Evolutionary conservation across 2,329 filamentous ascomycete genomes (phyloP).

Genomic region (Diaporthe aspalathi): DNA sequence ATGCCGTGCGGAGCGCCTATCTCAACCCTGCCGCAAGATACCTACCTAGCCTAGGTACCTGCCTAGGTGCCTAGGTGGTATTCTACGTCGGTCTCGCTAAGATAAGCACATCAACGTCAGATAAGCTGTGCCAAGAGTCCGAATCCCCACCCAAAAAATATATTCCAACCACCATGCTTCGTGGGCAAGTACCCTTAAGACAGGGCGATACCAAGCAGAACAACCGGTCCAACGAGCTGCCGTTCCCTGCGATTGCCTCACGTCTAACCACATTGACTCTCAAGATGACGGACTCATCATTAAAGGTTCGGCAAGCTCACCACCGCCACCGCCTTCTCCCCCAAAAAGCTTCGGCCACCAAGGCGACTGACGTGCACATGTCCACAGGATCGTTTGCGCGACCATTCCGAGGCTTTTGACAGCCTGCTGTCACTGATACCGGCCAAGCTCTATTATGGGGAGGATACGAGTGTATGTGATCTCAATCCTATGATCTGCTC

Average conservation of each 20-base stretch:
- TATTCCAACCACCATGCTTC: constrained; percentile 28
- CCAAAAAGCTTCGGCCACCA: constrained; percentile 31
- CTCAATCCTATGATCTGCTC: not conserved
- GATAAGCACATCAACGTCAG: constrained; percentile 1
- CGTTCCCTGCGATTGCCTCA: not conserved
- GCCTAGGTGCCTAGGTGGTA: too few relatives aligned
- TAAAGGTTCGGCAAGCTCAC: constrained; percentile 43
- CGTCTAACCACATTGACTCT: not conserved
- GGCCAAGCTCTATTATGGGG: constrained; percentile 89
- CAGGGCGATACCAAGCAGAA: not conserved
- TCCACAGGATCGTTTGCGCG: constrained; percentile 65
- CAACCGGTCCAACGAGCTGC: not conserved
- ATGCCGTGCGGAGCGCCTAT: not conserved
- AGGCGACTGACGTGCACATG: constrained; percentile 30
- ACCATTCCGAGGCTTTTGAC: constrained; percentile 81
- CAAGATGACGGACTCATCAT: constrained; percentile 44
- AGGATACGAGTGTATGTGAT: constrained; percentile 81
- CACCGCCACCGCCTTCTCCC: constrained; percentile 9
- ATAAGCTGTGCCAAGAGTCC: constrained; percentile 37
- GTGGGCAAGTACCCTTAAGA: not conserved
- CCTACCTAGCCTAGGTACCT: not conserved
- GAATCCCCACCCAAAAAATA: constrained; percentile 36
- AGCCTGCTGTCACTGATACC: constrained; percentile 89
- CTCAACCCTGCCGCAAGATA: not conserved
- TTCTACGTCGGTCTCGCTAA: not conserved